Conservation (phyloP, 2,329 filamentous ascomycete genomes). For the Elsinoe fawcettii region DNA sequence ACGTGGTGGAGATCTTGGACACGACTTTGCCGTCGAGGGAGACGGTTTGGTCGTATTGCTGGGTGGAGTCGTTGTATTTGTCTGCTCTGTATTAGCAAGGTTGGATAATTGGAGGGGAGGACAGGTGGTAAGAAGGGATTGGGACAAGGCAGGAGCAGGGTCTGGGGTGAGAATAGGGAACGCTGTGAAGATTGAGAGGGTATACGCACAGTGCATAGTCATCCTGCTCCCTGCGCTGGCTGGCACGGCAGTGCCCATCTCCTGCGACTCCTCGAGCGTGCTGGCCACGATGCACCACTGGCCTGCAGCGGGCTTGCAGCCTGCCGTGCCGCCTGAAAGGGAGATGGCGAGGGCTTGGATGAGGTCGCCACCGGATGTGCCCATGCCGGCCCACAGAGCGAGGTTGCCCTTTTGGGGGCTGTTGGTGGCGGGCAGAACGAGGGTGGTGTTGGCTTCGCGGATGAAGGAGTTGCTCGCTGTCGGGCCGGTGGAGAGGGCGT, state of each 20-base stretch:
- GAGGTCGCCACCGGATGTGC: constrained; percentile 40
- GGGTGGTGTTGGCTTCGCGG: constrained; percentile 38
- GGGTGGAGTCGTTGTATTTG: constrained; percentile 34
- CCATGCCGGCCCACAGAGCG: constrained; percentile 45
- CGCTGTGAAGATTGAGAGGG: too few relatives aligned
- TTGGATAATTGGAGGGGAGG: too few relatives aligned
- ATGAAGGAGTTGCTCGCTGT: constrained; percentile 33
- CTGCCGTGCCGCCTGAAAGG: constrained; percentile 6
- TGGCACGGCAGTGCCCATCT: not conserved
- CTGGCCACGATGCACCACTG: constrained; percentile 16
- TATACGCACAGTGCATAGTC: constrained; percentile 1
- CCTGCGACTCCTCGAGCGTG: constrained; percentile 4
- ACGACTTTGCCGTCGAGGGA: constrained; percentile 32
- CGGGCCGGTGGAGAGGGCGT: constrained; percentile 2
- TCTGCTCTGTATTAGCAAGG: constrained; percentile 21
- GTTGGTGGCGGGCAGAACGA: constrained; percentile 36
- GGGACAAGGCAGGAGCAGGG: not conserved
- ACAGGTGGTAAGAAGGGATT: too few relatives aligned
- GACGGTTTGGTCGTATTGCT: constrained; percentile 37
- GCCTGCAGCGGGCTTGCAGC: constrained; percentile 10
- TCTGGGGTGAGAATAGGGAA: not conserved
- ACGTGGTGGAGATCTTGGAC: constrained; percentile 39
- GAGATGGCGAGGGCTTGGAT: constrained; percentile 37
- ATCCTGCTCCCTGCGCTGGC: not conserved
- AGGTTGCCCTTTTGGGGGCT: constrained; percentile 32